Percentiles rank a stretch among this genome's conserved stretches.
Evolutionary conservation across 2,329 filamentous ascomycete genomes (phyloP).

Genomic region (Trichoderma sp.): DNA sequence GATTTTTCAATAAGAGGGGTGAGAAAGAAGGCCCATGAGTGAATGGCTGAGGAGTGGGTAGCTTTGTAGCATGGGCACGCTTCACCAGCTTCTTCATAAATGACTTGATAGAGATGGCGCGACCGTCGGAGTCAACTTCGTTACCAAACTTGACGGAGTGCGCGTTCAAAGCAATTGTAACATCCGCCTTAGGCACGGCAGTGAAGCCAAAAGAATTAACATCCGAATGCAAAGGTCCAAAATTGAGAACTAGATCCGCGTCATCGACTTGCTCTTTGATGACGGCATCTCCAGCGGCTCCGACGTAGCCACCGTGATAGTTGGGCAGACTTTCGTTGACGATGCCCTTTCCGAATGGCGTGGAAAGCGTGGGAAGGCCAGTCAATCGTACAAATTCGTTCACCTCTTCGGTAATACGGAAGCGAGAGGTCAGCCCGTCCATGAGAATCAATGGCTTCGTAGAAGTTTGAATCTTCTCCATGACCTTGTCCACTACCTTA

Average conservation of each 20-base stretch:
- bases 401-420: conserved; percentile 44
- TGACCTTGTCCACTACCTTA: conserved; percentile 35
- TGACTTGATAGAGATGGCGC: conserved; percentile 32
- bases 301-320: conserved; percentile 52
- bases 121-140: conserved; percentile 25
- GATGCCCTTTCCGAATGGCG: conserved; percentile 51
- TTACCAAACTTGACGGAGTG: neutral
- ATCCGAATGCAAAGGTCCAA: conserved; percentile 49
- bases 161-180: conserved; percentile 35
- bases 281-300: conserved; percentile 39
- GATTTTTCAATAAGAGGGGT: neutral
- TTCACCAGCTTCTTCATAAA: conserved; percentile 31
- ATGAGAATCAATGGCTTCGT: conserved; percentile 53
- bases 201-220: conserved; percentile 47
- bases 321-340: conserved; percentile 50
- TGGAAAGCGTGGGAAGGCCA: conserved; percentile 49
- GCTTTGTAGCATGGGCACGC: conserved; percentile 32
- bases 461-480: conserved; percentile 46
- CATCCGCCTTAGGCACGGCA: conserved; percentile 37
- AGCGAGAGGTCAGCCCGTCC: conserved; percentile 49
- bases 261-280: conserved; percentile 40
- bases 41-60: conserved; percentile 29
- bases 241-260: conserved; percentile 47
- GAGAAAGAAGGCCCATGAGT: conserved; percentile 33
- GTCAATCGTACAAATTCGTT: conserved; percentile 46